Conservation (phyloP, 805 yeast genomes). For the Monosporozyma siamensis region DNA sequence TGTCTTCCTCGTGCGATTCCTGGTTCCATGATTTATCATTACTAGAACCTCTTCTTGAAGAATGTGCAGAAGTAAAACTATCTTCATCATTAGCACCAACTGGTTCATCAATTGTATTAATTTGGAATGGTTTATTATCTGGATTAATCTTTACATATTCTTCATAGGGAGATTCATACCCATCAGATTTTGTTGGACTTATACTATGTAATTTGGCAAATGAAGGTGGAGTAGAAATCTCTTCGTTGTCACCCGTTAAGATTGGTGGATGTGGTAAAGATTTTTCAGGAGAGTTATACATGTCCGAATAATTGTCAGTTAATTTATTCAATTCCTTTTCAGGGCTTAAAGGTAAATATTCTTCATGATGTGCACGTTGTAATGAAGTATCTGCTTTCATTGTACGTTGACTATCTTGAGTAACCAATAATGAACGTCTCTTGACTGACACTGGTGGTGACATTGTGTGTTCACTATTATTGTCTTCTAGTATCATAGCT, state of each 20-base stretch:
- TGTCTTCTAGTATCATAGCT: neutral
- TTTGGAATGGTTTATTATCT: conserved; percentile 16
- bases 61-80: conserved; percentile 5
- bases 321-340: neutral
- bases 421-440: neutral
- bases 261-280: neutral
- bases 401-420: neutral
- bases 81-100: conserved; percentile 10
- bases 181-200: conserved; percentile 1
- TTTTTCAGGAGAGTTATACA: neutral
- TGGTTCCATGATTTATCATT: neutral
- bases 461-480: neutral
- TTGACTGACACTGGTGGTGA: neutral
- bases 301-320: too few relatives aligned
- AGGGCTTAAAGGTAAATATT: neutral
- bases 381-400: neutral
- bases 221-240: conserved; percentile 2
- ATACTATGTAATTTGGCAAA: conserved; percentile 3
- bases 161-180: conserved; percentile 19
- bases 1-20: neutral
- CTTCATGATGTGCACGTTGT: neutral
- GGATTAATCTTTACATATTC: conserved; percentile 18
- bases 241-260: neutral
- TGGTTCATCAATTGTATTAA: conserved; percentile 19
- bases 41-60: neutral